phyloP scores from a whole-genome alignment of 257 asterid genomes.

The Gynochthodes officinalis region DNA sequence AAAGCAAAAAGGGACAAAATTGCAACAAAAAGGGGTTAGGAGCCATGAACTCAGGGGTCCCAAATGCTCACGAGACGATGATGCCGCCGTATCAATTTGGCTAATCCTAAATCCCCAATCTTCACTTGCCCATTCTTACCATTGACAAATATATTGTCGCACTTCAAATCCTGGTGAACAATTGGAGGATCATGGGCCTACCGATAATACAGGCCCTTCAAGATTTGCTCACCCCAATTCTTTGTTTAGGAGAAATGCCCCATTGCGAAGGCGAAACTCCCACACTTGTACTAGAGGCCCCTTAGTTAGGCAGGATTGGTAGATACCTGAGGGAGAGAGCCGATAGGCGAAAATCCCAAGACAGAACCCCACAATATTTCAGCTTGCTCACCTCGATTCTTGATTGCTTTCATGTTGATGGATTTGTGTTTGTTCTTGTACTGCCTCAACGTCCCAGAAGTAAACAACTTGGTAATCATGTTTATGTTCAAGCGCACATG shows the following conservation, averaged over 20 bases:
- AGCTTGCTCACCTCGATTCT: too few species aligned
- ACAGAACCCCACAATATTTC: too few species aligned
- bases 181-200: conserved; percentile 29
- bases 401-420: conserved; percentile 26
- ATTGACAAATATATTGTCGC: conserved; percentile 29
- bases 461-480: conserved; percentile 38
- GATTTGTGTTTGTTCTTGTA: conserved; percentile 21
- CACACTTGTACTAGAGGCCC: too few species aligned
- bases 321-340: too few species aligned
- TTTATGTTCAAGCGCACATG: conserved; percentile 20
- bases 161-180: conserved; percentile 32
- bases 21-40: too few species aligned
- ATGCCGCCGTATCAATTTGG: conserved; percentile 12
- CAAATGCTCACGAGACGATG: conserved; percentile 26
- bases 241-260: too few species aligned
- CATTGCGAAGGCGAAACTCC: too few species aligned
- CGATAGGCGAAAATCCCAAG: too few species aligned
- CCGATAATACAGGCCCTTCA: conserved; percentile 25
- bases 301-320: too few species aligned
- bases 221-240: conserved; percentile 33
- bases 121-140: conserved; percentile 32
- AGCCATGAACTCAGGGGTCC: conserved; percentile 49
- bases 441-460: conserved; percentile 35
- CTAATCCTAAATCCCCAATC: conserved; percentile 35
- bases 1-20: too few species aligned